These are phyloP conservation scores for Drosera capensis DNA, from an alignment of 148 eudicot species.

Conservation along the genomic window DNA sequence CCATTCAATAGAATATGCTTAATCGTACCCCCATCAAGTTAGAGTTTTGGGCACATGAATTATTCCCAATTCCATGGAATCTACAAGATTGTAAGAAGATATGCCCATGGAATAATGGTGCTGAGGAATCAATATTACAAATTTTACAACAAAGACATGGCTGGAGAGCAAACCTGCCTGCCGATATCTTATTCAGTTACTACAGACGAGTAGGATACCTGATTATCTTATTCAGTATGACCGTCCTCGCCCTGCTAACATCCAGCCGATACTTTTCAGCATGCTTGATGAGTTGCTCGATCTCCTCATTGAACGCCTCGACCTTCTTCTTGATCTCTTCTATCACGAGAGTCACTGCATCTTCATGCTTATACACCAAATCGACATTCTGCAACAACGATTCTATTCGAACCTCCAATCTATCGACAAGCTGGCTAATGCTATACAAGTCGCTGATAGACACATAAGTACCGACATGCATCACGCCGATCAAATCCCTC, in stretches of 20 bases:
- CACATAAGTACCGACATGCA: slow-evolving; percentile 17
- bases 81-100: too few relatives aligned
- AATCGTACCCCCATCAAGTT: too few relatives aligned
- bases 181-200: background rate
- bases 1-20: too few relatives aligned
- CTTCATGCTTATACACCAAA: slow-evolving; percentile 6
- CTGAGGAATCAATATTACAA: too few relatives aligned
- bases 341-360: slow-evolving; percentile 12
- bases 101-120: too few relatives aligned
- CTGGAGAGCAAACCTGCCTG: background rate
- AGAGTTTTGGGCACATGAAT: too few relatives aligned
- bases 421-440: slow-evolving; percentile 14
- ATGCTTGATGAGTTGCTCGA: slow-evolving; percentile 12
- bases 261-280: slow-evolving; percentile 15
- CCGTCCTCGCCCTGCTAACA: slow-evolving; percentile 20
- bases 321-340: slow-evolving; percentile 16
- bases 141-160: too few relatives aligned
- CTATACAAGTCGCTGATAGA: slow-evolving; percentile 17
- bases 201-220: background rate
- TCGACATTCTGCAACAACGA: slow-evolving; percentile 16
- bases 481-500: slow-evolving; percentile 11
- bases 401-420: slow-evolving; percentile 16
- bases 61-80: too few relatives aligned
- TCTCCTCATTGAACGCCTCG: slow-evolving; percentile 15
- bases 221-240: slow-evolving; percentile 16